A percentile compares a stretch with the other conserved stretches of the same genome.
phyloP scores from a whole-genome alignment of 2,329 filamentous ascomycete species.

The Elsinoe batatas region DNA sequence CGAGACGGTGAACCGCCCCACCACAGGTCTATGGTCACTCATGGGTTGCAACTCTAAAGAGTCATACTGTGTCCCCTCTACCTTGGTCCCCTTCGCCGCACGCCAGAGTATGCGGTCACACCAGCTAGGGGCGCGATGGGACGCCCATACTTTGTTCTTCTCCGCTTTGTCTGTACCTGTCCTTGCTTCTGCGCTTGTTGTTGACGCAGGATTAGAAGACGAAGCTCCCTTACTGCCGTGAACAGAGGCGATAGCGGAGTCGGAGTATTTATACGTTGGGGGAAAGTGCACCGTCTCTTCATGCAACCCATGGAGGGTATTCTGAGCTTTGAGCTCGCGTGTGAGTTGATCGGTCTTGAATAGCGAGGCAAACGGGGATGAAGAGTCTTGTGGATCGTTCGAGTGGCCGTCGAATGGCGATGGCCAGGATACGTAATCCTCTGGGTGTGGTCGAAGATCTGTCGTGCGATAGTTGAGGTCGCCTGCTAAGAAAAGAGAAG shows the following conservation, averaged over 20 bases:
- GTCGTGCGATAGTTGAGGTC: constrained; percentile 93
- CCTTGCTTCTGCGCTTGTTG: constrained; percentile 1
- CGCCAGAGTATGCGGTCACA: constrained; percentile 83
- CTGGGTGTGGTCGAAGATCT: constrained; percentile 42
- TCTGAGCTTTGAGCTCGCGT: constrained; percentile 56
- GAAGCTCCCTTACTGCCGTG: constrained; percentile 17
- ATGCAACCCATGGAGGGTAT: constrained; percentile 65
- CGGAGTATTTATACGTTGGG: constrained; percentile 85
- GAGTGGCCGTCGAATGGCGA: constrained; percentile 39
- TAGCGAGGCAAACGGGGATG: constrained; percentile 53
- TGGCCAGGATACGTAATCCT: constrained; percentile 53
- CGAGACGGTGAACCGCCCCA: constrained; percentile 58
- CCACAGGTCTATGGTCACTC: constrained; percentile 82
- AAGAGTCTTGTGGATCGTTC: constrained; percentile 51
- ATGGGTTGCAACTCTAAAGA: constrained; percentile 69
- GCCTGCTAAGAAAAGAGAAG: constrained; percentile 76
- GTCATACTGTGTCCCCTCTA: constrained; percentile 56
- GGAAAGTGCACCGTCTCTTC: constrained; percentile 71
- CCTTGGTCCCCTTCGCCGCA: constrained; percentile 33
- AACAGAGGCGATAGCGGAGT: constrained; percentile 27
- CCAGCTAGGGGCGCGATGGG: constrained; percentile 83
- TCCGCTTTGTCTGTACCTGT: constrained; percentile 19
- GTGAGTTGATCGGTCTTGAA: constrained; percentile 70
- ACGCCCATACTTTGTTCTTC: constrained; percentile 51
- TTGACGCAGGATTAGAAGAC: no score